Base-by-base conservation (phyloP, 306 rosid species). In the Vigna angularis region DNA sequence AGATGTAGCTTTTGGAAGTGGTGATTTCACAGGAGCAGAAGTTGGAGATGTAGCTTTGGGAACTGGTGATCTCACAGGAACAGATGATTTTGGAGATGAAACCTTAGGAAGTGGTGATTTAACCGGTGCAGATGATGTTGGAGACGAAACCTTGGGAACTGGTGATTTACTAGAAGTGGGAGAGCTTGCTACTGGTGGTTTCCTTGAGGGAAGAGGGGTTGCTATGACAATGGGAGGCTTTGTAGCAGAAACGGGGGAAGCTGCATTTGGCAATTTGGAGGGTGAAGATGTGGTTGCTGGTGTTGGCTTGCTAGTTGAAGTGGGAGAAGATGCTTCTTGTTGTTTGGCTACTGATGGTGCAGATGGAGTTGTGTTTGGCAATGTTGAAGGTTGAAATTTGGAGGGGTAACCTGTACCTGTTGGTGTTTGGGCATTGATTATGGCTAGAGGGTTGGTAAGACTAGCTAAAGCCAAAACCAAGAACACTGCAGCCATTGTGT, bases 391-490 rank as follows among this genome's bases (percentile, higher is more conserved):
- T 66, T 40, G 71, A 2, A 44, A 40, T 7, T 40, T 66, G 15
- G 71, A 66, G 34, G 71, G 53, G 45, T 26, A 2, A 26, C 28
- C 28, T 26, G 53, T 2, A 17, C 32, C 32, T 66, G 72, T 16
- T 66, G 36, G 72, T 57, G 65, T 36, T 72, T 82, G 86, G 24
- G 84, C 89, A 85, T 75, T 71, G 71, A 66, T 61, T 11, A 50
- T 51, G 15, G 66, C 22, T 20, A 79, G 36, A 1, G 82, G 58
- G 71, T n/a, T 65, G 59, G 66, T 70, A 18, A 82, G 89, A 73
- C 38, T 42, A 66, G 84, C 59, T 51, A 85, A 48, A 32, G 80
- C 79, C 72, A 85, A 66, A 51, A 70, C 66, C 81, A 75, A 72
- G n/a, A 76, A 75, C 32, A 79, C 34, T 58, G 53, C 51, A 75